These are phyloP conservation scores for Colletotrichum sp. DNA, from an alignment of 2,329 filamentous ascomycete genomes.

Conservation along the genomic window DNA sequence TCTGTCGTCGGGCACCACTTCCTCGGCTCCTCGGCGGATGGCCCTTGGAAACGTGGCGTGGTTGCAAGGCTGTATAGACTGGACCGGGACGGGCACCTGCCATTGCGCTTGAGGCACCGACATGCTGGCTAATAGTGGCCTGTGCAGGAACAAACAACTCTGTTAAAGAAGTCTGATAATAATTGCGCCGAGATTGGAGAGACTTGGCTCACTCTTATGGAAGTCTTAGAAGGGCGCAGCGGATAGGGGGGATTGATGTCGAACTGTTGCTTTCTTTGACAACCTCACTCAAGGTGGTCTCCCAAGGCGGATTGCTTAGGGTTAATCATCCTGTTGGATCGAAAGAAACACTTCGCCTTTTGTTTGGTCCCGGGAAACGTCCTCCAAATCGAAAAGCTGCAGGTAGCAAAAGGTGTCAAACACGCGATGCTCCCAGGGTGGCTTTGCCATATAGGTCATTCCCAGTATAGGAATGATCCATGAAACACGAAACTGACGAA, in stretches of 20 bases:
- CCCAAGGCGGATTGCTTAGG: neutral
- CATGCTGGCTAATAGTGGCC: neutral
- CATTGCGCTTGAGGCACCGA: neutral
- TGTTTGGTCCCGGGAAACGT: neutral
- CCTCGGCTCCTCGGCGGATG: neutral
- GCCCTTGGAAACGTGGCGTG: neutral
- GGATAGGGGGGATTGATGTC: neutral
- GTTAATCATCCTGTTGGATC: neutral
- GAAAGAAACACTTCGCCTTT: neutral
- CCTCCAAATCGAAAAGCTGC: neutral
- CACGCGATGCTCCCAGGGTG: neutral
- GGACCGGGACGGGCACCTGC: no score
- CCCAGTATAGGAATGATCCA: neutral
- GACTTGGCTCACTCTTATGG: neutral
- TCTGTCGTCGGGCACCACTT: neutral
- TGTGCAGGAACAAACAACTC: neutral
- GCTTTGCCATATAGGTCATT: neutral
- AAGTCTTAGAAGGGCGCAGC: neutral
- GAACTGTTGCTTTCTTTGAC: neutral
- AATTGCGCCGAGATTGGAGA: neutral
- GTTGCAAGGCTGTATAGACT: neutral
- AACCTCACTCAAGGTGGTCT: neutral
- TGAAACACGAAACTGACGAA: neutral
- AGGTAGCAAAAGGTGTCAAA: neutral
- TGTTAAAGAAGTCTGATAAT: neutral